A percentile compares a stretch with the other conserved stretches of the same genome.
phyloP scores from a whole-genome alignment of 148 eudicot genomes.

The Nyssa sinensis region DNA sequence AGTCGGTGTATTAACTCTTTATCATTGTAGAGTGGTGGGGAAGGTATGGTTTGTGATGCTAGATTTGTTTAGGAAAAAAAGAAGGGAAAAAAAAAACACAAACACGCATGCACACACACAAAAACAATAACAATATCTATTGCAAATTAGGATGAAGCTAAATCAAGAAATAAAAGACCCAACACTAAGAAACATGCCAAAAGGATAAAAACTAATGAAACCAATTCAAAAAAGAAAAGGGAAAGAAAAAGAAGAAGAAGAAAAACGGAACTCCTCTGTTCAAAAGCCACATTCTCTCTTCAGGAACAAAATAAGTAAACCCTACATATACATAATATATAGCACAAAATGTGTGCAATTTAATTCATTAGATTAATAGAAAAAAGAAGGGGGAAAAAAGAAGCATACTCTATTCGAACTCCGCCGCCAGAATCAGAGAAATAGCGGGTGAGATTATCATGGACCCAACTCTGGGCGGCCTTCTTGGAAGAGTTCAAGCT shows the following conservation, averaged over 20 bases:
- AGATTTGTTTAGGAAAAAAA: too few relatives aligned
- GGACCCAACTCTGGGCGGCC: slow-evolving; percentile 75
- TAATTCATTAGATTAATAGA: not conserved
- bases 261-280: not conserved
- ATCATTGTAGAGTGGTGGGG: too few relatives aligned
- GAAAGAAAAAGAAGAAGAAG: not conserved
- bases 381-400: not conserved
- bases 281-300: not conserved
- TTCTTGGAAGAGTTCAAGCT: slow-evolving; percentile 58
- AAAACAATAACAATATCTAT: too few relatives aligned
- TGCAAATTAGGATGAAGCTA: too few relatives aligned
- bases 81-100: too few relatives aligned
- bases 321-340: not conserved
- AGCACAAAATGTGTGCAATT: not conserved
- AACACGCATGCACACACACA: too few relatives aligned
- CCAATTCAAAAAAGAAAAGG: not conserved
- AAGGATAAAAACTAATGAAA: not conserved
- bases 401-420: slow-evolving; percentile 63
- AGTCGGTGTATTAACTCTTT: too few relatives aligned
- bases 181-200: not conserved
- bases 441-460: slow-evolving; percentile 77
- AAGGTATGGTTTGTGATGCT: too few relatives aligned
- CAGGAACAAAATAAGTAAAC: not conserved
- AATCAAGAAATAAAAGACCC: not conserved
- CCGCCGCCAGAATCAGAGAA: slow-evolving; percentile 33